Evolutionary conservation across 2,329 filamentous ascomycete genomes (phyloP), one percentile per base, ranked within the genome.

Genomic region (Neospermospora avenae): DNA sequence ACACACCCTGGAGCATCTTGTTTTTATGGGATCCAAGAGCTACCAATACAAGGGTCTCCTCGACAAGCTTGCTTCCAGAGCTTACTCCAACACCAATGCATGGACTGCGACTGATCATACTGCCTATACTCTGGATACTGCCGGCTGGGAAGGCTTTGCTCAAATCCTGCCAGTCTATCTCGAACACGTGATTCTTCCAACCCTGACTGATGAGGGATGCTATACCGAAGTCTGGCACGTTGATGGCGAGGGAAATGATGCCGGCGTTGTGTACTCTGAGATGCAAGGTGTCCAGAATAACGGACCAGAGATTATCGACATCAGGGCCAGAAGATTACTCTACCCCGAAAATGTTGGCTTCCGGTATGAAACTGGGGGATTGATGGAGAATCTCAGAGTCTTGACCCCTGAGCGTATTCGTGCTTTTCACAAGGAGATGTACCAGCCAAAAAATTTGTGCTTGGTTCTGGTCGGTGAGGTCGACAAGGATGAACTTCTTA

Each of bases 61-160:
- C 18, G 93, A 98, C 74, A 96, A 96, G 77, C 83, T 99, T 60
- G 91, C 95, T 2, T 96, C 91, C 4, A 85, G 96, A 65, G 91
- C 93, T 1, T 99, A 98, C 74, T 96, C 93, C 1, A 84, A 84
- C 60, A 99, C 95, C 34, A 99, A 99, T 75, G 95, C 95, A 3
- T 99, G 93, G 91, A 99, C 95, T 1, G 92, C 92, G 22, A 95
- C 90, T 13, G 95, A 98, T 69, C 93, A 98, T 72, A 99, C 96
- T 0, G 93, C 93, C 2, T 99, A 99, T 75, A 97, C 92, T 0
- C 81, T 99, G 16, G 91, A 97, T 70, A 95, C 92, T 11, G 95
- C 95, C 24, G 95, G 95, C 1, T 99, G 95, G 93, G 92, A 96
- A 69, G 93, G 93, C 8, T 99, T 99, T 72, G 88, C 93, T 1